Evolutionary conservation across 176 grass and related monocot genomes (phyloP), one percentile per base, ranked within the genome.

Genomic region (Eremochloa ophiuroides): DNA sequence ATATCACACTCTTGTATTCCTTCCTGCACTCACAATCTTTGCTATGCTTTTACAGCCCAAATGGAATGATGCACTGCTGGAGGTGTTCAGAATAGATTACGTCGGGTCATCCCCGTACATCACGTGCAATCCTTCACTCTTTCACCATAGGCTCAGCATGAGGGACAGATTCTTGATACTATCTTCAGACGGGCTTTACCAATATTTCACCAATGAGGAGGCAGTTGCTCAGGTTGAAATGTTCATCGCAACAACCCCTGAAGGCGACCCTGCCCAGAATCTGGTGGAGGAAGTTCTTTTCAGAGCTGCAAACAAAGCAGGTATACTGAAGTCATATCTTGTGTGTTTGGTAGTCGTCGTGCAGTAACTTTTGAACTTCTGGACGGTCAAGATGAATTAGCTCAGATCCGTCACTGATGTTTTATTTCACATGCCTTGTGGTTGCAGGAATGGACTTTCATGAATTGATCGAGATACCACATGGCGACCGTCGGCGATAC

Each of bases 171-270:
- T 99, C 79, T 64, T 99, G 79, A 91, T 99, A 85, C 82, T 99
- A 7, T 99, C 96, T 6, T 99, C 96, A 1, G 96, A 99, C 9
- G 96, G 96, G 61, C 93, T 99, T 50, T 99, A 99, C 85, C 96
- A 99, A 41, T 99, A 99, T 62, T 93, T 99, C 68, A 99, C 96
- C 59, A 99, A 95, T 13, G 93, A 99, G 85, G 96, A 95, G 82
- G 93, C 85, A 1, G 91, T 95, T 37, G 73, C 93, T 47, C 76
- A 95, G 75, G 88, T 99, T 15, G 96, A 99, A 68, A 93, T 90
- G 88, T 99, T 99, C 75, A 89, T 99, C 6, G 83, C 88, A 10
- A 86, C 93, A 38, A 93, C 90, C 25, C 96, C 96, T 50, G 96
- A 99, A 46, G 96, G 96, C 3, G 96, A 99, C 75, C 96, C 96